phyloP scores from a whole-genome alignment of 208 protist genomes.

The Leishmania braziliensis region DNA sequence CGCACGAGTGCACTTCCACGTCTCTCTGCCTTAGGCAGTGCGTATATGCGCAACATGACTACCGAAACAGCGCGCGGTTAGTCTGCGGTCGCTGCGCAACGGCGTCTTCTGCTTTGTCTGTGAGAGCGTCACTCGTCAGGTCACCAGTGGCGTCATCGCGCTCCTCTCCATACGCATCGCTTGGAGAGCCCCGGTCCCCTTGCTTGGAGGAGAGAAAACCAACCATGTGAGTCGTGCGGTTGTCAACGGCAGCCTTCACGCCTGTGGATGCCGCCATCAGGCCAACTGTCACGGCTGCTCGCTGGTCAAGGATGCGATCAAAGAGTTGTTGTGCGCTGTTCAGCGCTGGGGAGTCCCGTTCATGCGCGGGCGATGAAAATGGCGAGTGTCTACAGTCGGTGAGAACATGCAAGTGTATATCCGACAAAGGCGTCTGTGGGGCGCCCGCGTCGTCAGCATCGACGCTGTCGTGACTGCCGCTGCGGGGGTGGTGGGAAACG shows the following conservation, averaged over 20 bases:
- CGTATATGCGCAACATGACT: not conserved
- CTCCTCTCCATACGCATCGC: not conserved
- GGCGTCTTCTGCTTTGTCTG: not conserved
- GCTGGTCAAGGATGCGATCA: conserved; percentile 25
- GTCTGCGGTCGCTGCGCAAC: conserved; percentile 11
- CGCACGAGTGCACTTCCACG: not conserved
- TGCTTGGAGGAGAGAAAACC: conserved; percentile 8
- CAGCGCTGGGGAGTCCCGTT: not conserved
- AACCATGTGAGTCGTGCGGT: not conserved
- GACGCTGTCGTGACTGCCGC: not conserved
- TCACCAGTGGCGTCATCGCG: not conserved
- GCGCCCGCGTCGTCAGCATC: not conserved
- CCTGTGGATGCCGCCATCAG: not conserved
- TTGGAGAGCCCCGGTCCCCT: not conserved
- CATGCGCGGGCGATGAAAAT: conserved; percentile 11
- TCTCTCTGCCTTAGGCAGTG: not conserved
- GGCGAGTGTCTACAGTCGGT: conserved; percentile 9
- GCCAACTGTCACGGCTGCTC: not conserved
- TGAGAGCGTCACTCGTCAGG: not conserved
- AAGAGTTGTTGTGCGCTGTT: conserved; percentile 32
- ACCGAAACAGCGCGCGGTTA: conserved; percentile 24
- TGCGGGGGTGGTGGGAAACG: not conserved
- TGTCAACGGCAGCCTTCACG: not conserved
- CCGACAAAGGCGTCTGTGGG: not conserved
- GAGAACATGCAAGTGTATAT: not conserved